Conservation (phyloP, 2,329 filamentous ascomycete species). For the Cryphonectria japonica region DNA sequence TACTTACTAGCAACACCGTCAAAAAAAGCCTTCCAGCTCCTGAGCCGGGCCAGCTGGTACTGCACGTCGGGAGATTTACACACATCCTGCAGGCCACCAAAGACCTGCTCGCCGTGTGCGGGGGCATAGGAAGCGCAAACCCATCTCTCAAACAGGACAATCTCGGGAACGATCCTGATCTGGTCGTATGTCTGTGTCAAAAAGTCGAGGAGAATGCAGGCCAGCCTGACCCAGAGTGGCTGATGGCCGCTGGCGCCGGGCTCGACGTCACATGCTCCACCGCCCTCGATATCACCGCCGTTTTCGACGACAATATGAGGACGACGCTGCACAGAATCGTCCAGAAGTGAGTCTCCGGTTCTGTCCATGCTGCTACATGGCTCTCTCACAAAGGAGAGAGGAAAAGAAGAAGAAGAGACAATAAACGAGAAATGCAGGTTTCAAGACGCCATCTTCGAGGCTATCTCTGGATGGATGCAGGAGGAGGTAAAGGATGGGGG, state of each 20-base stretch:
- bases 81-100: slow-evolving; percentile 8
- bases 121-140: slow-evolving; percentile 22
- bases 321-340: not conserved
- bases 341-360: slow-evolving; percentile 7
- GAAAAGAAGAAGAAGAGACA: not conserved
- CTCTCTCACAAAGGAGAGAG: slow-evolving; percentile 1
- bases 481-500: not conserved
- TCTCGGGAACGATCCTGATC: slow-evolving; percentile 30
- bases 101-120: not conserved
- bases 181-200: slow-evolving; percentile 29
- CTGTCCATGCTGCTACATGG: slow-evolving; percentile 25
- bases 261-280: not conserved
- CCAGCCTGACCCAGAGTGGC: slow-evolving; percentile 29
- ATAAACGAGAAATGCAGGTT: not conserved
- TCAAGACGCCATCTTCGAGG: not conserved
- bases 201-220: slow-evolving; percentile 28
- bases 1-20: slow-evolving; percentile 26
- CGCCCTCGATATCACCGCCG: slow-evolving; percentile 4
- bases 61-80: slow-evolving; percentile 26
- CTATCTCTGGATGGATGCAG: not conserved
- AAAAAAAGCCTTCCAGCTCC: slow-evolving; percentile 29
- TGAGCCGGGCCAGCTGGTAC: slow-evolving; percentile 25
- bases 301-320: not conserved
- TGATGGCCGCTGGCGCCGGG: slow-evolving; percentile 14
- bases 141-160: slow-evolving; percentile 28